Percentiles rank a stretch among this genome's conserved stretches.
These are phyloP conservation scores for Tetradesmus obliquus DNA, from an alignment of 139 green algal genomes.

Conservation along the genomic window DNA sequence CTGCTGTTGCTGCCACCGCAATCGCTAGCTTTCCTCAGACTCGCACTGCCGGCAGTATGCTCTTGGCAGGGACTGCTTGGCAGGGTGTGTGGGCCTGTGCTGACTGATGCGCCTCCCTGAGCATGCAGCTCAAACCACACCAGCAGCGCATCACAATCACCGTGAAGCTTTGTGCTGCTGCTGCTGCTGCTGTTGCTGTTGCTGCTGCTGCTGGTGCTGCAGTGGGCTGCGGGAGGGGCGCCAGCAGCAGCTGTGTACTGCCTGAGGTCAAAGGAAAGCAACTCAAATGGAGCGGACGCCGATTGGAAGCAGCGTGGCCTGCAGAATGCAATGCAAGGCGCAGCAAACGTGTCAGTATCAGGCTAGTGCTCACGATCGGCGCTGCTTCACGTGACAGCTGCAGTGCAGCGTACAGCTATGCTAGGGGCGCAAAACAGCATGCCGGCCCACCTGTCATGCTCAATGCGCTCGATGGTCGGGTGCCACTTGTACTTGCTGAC, in stretches of 20 bases:
- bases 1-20: neutral
- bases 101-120: neutral
- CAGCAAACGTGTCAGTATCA: neutral
- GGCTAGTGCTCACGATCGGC: neutral
- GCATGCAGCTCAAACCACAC: constrained; percentile 35
- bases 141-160: neutral
- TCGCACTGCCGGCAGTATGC: neutral
- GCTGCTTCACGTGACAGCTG: neutral
- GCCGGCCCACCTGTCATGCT: neutral
- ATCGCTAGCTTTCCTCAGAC: neutral
- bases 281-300: neutral
- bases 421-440: neutral
- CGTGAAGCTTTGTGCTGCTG: neutral
- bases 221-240: neutral
- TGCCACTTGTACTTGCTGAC: constrained; percentile 83
- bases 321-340: neutral
- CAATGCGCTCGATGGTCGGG: constrained; percentile 48
- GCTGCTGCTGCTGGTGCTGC: neutral
- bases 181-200: neutral
- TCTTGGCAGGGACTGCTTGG: neutral
- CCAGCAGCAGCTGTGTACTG: neutral
- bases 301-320: neutral
- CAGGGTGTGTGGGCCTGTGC: neutral
- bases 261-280: neutral
- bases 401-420: neutral